Evolutionary conservation across 2,329 filamentous ascomycete genomes (phyloP).

Genomic region (Trichoderma brevicompactum): DNA sequence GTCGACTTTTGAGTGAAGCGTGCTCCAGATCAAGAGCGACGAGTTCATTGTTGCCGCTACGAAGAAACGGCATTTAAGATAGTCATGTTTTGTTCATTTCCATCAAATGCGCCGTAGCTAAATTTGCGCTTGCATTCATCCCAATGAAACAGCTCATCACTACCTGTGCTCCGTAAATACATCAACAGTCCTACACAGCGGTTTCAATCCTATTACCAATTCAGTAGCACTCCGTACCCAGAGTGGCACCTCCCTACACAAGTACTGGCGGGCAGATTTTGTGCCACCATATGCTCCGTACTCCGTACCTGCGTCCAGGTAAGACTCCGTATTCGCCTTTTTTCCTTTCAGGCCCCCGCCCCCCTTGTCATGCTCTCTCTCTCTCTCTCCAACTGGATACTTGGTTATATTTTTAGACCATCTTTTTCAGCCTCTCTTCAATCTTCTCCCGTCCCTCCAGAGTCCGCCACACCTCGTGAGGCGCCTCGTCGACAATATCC

Average conservation of each 20-base stretch:
- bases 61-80: no score
- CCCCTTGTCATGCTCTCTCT: background rate
- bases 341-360: background rate
- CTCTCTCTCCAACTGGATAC: background rate
- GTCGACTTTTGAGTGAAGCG: no score
- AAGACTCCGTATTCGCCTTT: constrained; percentile 19
- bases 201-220: background rate
- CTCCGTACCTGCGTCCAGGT: constrained; percentile 6
- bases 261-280: background rate
- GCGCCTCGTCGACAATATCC: constrained; percentile 84
- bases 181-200: constrained; percentile 4
- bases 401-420: constrained; percentile 54
- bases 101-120: no score
- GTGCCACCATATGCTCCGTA: background rate
- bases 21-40: no score
- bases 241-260: no score
- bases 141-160: no score
- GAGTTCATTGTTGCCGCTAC: no score
- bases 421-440: constrained; percentile 75
- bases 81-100: no score
- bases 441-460: constrained; percentile 72
- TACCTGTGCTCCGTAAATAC: background rate
- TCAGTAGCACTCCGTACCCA: no score
- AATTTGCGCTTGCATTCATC: no score
- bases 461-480: constrained; percentile 84